Evolutionary conservation across 2,329 filamentous ascomycete species (phyloP), one percentile per base, ranked within the genome.

Genomic region (Penicillium brasilianum): DNA sequence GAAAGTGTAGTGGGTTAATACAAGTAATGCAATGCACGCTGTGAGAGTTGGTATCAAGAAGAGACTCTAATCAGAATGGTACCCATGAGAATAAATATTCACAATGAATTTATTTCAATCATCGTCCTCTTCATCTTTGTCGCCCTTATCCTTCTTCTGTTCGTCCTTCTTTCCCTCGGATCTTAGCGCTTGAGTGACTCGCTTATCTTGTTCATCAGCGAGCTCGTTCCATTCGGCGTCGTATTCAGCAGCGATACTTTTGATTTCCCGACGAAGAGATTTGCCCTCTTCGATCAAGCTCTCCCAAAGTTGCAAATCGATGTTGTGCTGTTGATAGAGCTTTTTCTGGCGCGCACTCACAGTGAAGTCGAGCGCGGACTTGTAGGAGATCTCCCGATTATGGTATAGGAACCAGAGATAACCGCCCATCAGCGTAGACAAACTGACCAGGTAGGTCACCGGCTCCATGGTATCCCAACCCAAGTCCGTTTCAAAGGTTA

Each of bases 381-480:
- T 89, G 81, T 97, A 97, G 66, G 87, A 91, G 11, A 96, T 88
- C 77, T 97, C 93, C 20, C 91, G 87, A 78, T 93, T 96, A 80
- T 97, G 91, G 78, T 93, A 96, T 13, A 97, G 81, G 75, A 97
- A 97, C 92, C 92, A 97, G 57, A 96, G 82, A 72, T 97, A 97
- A 67, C 92, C 93, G 8, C 89, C 89, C 81, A 97, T 96, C 71
- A 97, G 87, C 13, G 90, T 93, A 0, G 88, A 87, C 65, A 97
- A 82, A n/a, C 92, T 91, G 2, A 91, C 92, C 16, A 97, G 86
- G 72, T 97, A 97, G 36, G 92, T 96, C 2, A 96, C 87, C 0
- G 92, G 93, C 77, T 96, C 93, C 82, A 97, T 93, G 7, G 92
- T 85, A 70, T 96, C 92, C 93, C 93, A 97, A 5, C 93, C 93